phyloP scores from a whole-genome alignment of 2,329 filamentous ascomycete genomes.

The Alternaria solani region DNA sequence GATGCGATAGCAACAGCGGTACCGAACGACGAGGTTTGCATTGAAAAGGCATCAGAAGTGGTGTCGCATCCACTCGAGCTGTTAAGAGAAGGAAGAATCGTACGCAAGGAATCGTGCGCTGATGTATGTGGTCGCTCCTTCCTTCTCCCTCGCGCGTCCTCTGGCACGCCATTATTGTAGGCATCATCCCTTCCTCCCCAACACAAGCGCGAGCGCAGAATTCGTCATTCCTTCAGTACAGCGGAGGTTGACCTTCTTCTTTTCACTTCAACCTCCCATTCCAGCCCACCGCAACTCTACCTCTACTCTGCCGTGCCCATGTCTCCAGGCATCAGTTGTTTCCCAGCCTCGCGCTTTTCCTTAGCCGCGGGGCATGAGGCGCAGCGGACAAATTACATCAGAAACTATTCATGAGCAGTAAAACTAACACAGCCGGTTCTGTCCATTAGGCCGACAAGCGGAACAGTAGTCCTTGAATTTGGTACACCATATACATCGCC shows the following conservation, averaged over 20 bases:
- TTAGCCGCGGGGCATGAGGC: constrained; percentile 25
- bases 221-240: background rate
- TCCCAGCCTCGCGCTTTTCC: constrained; percentile 35
- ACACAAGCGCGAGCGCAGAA: constrained; percentile 15
- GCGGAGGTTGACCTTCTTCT: background rate
- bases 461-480: constrained; percentile 29
- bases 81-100: constrained; percentile 19
- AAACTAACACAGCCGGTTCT: constrained; percentile 27
- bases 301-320: constrained; percentile 14
- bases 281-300: constrained; percentile 1
- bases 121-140: constrained; percentile 47
- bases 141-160: constrained; percentile 25
- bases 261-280: background rate
- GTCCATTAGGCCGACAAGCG: constrained; percentile 33
- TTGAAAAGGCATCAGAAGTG: constrained; percentile 17
- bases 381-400: constrained; percentile 28
- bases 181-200: constrained; percentile 16
- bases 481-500: constrained; percentile 25
- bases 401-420: constrained; percentile 5
- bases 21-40: constrained; percentile 10
- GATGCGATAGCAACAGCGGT: constrained; percentile 20
- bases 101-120: constrained; percentile 34
- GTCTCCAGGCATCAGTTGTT: constrained; percentile 32
- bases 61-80: constrained; percentile 32
- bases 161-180: constrained; percentile 29